These are phyloP conservation scores for Pyrus communis DNA, from an alignment of 306 rosid genomes.

Conservation along the genomic window DNA sequence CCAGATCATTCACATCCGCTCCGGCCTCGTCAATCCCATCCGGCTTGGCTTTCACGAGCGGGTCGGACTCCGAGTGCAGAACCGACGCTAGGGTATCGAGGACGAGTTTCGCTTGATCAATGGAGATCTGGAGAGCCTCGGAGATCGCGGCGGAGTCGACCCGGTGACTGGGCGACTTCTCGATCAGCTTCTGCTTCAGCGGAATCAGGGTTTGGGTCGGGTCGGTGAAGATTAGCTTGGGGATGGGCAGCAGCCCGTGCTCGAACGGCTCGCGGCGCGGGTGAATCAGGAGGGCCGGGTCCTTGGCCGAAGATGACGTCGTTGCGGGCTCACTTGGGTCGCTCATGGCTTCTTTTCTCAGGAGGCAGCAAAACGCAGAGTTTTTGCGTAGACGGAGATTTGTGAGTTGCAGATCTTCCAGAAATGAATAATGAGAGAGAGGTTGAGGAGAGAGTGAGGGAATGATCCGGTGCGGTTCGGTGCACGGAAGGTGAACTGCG, in stretches of 20 bases:
- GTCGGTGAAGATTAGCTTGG: slow-evolving; percentile 79
- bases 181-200: slow-evolving; percentile 57
- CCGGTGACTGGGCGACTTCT: slow-evolving; percentile 35
- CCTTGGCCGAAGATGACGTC: slow-evolving; percentile 33
- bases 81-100: slow-evolving; percentile 71
- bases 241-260: slow-evolving; percentile 77
- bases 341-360: slow-evolving; percentile 43
- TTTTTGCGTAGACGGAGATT: neutral
- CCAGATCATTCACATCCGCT: slow-evolving; percentile 73
- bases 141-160: slow-evolving; percentile 52
- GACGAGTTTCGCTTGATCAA: slow-evolving; percentile 69
- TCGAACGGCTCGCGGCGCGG: slow-evolving; percentile 91
- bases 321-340: slow-evolving; percentile 56
- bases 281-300: slow-evolving; percentile 52
- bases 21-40: slow-evolving; percentile 43
- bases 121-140: slow-evolving; percentile 77
- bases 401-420: slow-evolving; percentile 33
- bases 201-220: slow-evolving; percentile 82
- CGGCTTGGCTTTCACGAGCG: slow-evolving; percentile 43
- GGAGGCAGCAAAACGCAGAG: slow-evolving; percentile 2
- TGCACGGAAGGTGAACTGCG: neutral
- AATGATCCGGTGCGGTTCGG: neutral
- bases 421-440: slow-evolving; percentile 29
- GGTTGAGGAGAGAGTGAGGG: slow-evolving; percentile 2
- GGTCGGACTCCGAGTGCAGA: slow-evolving; percentile 65